Conservation (phyloP, 768 basidiomycete species). For the Psilocybe subaeruginosa region DNA sequence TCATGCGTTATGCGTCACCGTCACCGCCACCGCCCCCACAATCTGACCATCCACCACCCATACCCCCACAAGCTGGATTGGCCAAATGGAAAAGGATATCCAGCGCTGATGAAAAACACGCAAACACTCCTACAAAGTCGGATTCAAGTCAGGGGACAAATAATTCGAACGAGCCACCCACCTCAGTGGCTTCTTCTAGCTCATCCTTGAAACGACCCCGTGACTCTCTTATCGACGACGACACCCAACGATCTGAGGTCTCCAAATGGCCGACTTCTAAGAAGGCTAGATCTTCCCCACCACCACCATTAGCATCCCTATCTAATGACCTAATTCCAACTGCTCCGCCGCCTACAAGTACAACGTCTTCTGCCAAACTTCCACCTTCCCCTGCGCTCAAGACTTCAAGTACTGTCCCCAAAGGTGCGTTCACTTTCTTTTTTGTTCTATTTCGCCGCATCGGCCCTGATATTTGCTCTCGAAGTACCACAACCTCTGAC, state of each 20-base stretch:
- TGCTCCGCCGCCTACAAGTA: not conserved
- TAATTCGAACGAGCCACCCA: not conserved
- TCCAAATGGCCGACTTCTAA: not conserved
- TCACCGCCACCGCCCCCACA: constrained; percentile 27
- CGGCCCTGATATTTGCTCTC: not conserved
- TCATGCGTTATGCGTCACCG: constrained; percentile 27
- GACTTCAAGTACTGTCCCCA: not conserved
- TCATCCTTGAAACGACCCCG: constrained; percentile 8
- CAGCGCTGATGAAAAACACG: constrained; percentile 6
- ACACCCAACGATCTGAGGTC: not conserved
- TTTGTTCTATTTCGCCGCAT: not conserved
- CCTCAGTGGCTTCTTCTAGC: not conserved
- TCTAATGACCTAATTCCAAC: not conserved
- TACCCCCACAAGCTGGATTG: not conserved
- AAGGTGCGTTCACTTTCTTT: not conserved
- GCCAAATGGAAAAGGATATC: constrained; percentile 37
- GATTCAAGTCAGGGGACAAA: not conserved
- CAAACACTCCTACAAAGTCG: not conserved
- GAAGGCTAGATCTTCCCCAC: constrained; percentile 3
- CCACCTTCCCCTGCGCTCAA: not conserved
- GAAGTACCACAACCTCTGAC: constrained; percentile 12
- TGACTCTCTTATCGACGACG: not conserved
- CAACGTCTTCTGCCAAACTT: not conserved
- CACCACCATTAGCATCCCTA: not conserved
- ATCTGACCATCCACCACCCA: constrained; percentile 12